Evolutionary conservation across 352 stramenopile genomes (phyloP).

Genomic region (Pythium apleroticum): DNA sequence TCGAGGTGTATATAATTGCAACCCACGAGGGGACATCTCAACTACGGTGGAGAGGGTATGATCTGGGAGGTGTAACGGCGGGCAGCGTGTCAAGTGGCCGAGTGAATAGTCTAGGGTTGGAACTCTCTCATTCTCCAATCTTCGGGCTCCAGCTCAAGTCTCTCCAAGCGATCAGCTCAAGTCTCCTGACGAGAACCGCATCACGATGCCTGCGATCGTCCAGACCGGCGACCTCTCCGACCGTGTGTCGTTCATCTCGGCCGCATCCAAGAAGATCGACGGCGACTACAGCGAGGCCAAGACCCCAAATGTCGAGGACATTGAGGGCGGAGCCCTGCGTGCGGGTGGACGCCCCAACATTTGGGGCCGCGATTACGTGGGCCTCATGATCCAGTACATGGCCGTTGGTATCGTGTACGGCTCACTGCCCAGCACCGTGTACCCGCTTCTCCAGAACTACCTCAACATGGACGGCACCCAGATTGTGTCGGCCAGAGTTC

Average conservation of each 20-base stretch:
- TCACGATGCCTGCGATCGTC: neutral
- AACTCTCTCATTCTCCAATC: neutral
- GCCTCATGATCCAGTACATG: neutral
- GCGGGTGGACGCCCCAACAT: neutral
- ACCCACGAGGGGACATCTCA: no score
- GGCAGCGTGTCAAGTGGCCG: neutral
- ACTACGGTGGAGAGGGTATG: neutral
- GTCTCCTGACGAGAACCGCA: no score
- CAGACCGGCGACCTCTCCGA: neutral
- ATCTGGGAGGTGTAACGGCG: neutral
- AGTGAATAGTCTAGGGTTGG: neutral
- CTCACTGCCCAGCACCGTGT: neutral
- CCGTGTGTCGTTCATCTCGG: neutral
- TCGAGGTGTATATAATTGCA: neutral
- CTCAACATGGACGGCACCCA: neutral
- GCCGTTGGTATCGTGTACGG: neutral
- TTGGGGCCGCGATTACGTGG: neutral
- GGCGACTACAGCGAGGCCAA: neutral
- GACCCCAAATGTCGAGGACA: neutral
- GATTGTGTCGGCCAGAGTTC: neutral
- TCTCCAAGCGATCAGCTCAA: no score
- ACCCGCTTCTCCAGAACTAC: neutral
- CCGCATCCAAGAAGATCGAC: neutral
- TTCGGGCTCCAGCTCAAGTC: neutral
- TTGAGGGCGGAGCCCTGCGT: neutral